These are phyloP conservation scores for Pseudohalonectria lignicola DNA, from an alignment of 2,329 filamentous ascomycete species.

Conservation along the genomic window DNA sequence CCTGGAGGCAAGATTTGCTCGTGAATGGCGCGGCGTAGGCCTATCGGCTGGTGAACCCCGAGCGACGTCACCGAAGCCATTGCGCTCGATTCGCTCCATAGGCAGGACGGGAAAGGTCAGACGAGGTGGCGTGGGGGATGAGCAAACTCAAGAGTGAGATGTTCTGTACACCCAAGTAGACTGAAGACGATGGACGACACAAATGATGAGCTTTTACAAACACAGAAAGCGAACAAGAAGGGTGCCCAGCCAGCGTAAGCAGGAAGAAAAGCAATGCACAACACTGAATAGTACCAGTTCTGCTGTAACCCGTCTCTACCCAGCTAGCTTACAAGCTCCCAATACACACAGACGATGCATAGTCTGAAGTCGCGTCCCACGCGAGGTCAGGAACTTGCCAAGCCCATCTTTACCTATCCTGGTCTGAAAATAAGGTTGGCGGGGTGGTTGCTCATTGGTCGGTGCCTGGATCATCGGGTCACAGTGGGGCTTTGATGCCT, in stretches of 20 bases:
- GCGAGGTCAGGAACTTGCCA: not conserved
- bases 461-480: not conserved
- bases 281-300: too few relatives aligned
- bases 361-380: constrained; percentile 1
- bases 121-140: too few relatives aligned
- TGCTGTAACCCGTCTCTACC: too few relatives aligned
- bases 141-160: too few relatives aligned
- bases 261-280: too few relatives aligned
- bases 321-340: too few relatives aligned
- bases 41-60: constrained; percentile 80
- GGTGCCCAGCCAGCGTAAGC: too few relatives aligned
- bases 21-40: constrained; percentile 69
- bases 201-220: too few relatives aligned
- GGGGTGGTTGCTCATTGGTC: constrained; percentile 1
- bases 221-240: too few relatives aligned
- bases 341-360: too few relatives aligned
- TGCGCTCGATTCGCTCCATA: constrained; percentile 5
- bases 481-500: not conserved
- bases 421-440: not conserved
- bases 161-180: too few relatives aligned
- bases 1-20: constrained; percentile 67
- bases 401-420: not conserved
- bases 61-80: constrained; percentile 92
- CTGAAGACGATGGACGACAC: too few relatives aligned
- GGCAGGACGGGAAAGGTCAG: constrained; percentile 3